Base-by-base conservation (phyloP, 2,329 filamentous ascomycete genomes). In the Xylaria sp. region DNA sequence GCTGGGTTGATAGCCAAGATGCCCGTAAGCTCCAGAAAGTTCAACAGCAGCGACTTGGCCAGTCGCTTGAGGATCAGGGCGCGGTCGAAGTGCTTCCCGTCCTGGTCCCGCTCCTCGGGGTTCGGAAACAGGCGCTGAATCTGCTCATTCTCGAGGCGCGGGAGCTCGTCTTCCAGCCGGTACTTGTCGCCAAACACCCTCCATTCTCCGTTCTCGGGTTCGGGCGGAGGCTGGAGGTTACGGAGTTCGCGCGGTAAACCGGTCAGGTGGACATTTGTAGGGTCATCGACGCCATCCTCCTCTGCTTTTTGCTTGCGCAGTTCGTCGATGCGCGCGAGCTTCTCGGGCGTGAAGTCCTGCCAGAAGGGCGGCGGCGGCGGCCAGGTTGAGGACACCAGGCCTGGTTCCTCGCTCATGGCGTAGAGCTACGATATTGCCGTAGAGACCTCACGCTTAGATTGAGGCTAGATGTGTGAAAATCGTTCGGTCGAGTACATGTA, bases 291-390 rank as follows among this genome's bases (percentile, higher is more conserved):
- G 56, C 52, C 63, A 7, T 51, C 51, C 9, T 67, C 64, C 9
- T 71, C 69, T 24, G 73, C 68, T 52, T 76, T 69, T 1, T 74
- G 64, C 42, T 71, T 70, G 46, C 74, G 76, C 13, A 83, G 63
- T 19, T 74, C 70, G 5, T 75, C 71, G 50, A 82, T 73, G 3
- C 84, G 84, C 13, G 83, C 74, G 48, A 90, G 66, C 67, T 93
- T 95, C 22, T 88, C 84, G 2, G 85, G 72, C 0, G 91, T 96
- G 74, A 97, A 97, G 70, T 90, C 82, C 63, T 88, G 87, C 86
- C 90, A 97, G 75, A 97, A 96, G 1, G 88, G 87, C 21, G 94
- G 94, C 21, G 94, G 94, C 48, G 89, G 85, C 20, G 94, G 93
- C 70, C 92, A 96, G 39, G 87, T 85, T 20, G 88, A 85, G 21